These are phyloP conservation scores for Sporormia fimetaria DNA, from an alignment of 495 filamentous ascomycete genomes.

Conservation along the genomic window DNA sequence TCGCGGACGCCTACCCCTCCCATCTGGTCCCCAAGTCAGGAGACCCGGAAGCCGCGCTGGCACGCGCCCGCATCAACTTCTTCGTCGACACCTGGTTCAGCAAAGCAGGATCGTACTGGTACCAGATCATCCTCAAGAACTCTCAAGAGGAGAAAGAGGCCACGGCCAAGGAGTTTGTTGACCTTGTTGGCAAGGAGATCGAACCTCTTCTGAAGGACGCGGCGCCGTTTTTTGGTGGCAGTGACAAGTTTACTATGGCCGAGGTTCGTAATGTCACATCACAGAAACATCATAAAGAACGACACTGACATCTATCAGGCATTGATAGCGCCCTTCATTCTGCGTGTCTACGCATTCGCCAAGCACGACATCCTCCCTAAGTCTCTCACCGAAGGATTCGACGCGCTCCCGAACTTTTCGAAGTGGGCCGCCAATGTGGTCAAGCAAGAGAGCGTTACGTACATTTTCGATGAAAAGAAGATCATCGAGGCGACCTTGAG, in stretches of 20 bases:
- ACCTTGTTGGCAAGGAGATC: constrained; percentile 56
- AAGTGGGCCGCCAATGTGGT: constrained; percentile 55
- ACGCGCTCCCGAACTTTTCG: constrained; percentile 50
- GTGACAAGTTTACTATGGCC: constrained; percentile 58
- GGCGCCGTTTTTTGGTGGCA: constrained; percentile 72
- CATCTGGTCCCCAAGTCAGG: constrained; percentile 42
- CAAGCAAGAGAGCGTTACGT: constrained; percentile 53
- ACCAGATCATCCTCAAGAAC: constrained; percentile 34
- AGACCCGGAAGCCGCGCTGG: constrained; percentile 34
- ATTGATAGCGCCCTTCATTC: constrained; percentile 54
- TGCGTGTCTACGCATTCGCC: constrained; percentile 44
- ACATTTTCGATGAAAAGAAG: constrained; percentile 46
- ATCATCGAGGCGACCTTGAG: constrained; percentile 21
- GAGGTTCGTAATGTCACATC: constrained; percentile 45
- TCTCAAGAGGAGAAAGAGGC: constrained; percentile 34
- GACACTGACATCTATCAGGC: constrained; percentile 35
- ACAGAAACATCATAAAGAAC: not conserved
- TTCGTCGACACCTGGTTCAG: constrained; percentile 64
- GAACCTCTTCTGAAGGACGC: constrained; percentile 58
- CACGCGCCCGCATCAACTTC: constrained; percentile 58
- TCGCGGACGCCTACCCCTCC: constrained; percentile 48
- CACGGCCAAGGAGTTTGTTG: constrained; percentile 38
- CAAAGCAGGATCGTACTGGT: constrained; percentile 46
- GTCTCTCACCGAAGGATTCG: constrained; percentile 39
- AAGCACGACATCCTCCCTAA: constrained; percentile 43